Percentiles rank a stretch among this genome's conserved stretches.
phyloP scores from a whole-genome alignment of 345 rosid species.

The Eucalyptus globulus region DNA sequence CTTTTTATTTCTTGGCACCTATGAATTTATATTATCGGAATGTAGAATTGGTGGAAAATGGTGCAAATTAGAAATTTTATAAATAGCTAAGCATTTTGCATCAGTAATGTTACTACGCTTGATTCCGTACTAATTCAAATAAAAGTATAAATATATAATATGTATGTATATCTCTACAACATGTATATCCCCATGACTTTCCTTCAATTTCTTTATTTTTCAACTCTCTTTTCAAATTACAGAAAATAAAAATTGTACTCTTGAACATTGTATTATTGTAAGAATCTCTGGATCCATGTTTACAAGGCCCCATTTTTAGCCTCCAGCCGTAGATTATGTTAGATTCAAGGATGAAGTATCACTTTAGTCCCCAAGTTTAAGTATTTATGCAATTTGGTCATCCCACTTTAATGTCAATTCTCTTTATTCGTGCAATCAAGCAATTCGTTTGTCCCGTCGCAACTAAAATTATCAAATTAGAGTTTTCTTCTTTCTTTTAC shows the following conservation, averaged over 20 bases:
- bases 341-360: not conserved
- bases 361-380: not conserved
- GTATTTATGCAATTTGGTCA: rapidly evolving
- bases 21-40: not conserved
- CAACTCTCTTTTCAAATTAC: not conserved
- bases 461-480: not conserved
- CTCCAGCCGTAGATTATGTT: not conserved
- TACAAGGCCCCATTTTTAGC: not conserved
- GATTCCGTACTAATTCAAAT: not conserved
- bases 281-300: not conserved
- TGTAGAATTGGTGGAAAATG: not conserved
- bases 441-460: rapidly evolving
- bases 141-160: not conserved
- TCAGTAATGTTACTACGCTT: not conserved
- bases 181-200: not conserved
- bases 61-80: not conserved
- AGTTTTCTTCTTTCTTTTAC: not conserved
- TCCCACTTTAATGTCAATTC: not conserved
- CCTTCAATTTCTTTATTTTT: not conserved
- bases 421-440: not conserved
- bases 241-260: not conserved
- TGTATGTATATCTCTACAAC: not conserved
- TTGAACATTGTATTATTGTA: not conserved
- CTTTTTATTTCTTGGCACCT: not conserved
- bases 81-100: not conserved